Evolutionary conservation across 2,329 filamentous ascomycete genomes (phyloP), one percentile per base, ranked within the genome.

Genomic region (Aspergillus spinulosporus): DNA sequence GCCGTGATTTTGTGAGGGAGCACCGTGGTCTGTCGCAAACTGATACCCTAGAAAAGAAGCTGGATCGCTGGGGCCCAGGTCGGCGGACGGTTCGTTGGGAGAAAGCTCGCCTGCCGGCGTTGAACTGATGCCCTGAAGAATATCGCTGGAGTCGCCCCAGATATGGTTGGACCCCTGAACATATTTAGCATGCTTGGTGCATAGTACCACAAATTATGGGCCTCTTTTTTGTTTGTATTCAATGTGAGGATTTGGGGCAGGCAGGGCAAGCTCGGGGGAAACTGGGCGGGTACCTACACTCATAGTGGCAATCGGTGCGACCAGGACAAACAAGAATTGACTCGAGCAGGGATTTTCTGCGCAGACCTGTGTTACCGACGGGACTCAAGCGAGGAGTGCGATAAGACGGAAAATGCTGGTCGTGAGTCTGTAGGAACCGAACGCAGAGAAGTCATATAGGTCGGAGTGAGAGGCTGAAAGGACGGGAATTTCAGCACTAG

Each of bases 51-150:
- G 55, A 5, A 71, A 60, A 15, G 66, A 58, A 45, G 62, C 60
- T 31, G 66, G 58, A 45, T 67, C 64, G 2, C 58, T 61, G 42
- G 67, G 58, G n/a, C 55, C 32, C 29, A 60, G 48, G 5, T 60
- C 62, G 34, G 63, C 58, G 36, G 53, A 45, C 6, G 52, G 59
- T 34, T 60, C 37, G 8, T 49, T 49, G 12, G 58, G 46, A n/a
- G 54, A 47, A n/a, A 54, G 28, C 12, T 63, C 57, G 15, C 47
- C 59, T 4, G 62, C 58, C 5, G 59, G 42, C 8, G 52, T 49
- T 14, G 64, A 52, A 28, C 48, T 67, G 55, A 72, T 71, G 26
- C 68, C 68, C 43, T 72, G 71, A 4, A 74, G 68, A 42, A 69
- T 58, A 21, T 21, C 21, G 21, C 21, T 21, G 26, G 63, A 61